Evolutionary conservation across 2,329 filamentous ascomycete genomes (phyloP), one percentile per base, ranked within the genome.

Genomic region (Neopestalotiopsis rosae): DNA sequence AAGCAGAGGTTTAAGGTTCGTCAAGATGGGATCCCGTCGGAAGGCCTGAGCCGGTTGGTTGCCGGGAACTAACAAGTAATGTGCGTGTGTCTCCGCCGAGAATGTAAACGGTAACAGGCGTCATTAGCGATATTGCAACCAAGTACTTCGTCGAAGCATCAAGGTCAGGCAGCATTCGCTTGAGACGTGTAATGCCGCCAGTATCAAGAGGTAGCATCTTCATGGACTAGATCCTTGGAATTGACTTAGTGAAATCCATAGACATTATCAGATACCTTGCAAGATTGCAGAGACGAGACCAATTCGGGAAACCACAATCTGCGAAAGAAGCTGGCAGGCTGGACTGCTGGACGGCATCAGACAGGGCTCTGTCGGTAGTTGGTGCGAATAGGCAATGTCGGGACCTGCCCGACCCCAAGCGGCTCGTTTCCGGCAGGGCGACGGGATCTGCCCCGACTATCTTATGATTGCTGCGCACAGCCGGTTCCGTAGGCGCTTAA

Each of bases 401-500:
- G 45, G 45, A 52, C 17, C 45, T 24, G 45, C 45, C 45, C 45
- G 45, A 52, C n/a, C n/a, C 42, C 45, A 52, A 24, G 45, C 45
- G 45, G 45, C 20, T 52, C 45, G 45, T 52, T 17, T n/a, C 45
- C 45, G 45, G 45, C 45, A 52, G 45, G 34, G 45, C 45, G 45
- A 17, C 45, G 45, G 45, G 45, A 52, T 1, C 45, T 52, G 45
- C 45, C 45, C 45, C 45, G 45, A 52, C 45, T 24, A n/a, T n/a
- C 17, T 17, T 52, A 38, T 38, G 34, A 38, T 52, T 52, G 45
- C 45, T n/a, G 45, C 45, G 9, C 45, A n/a, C 9, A 52, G 45
- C 45, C 45, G 45, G 45, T 52, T 52, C 45, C 45, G 45, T 52
- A n/a, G 45, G 45, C 45, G 45, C 45, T 52, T 52, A 52, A 52